These are phyloP conservation scores for Alopecurus myosuroides DNA, from an alignment of 176 grass and related monocot species.

Conservation along the genomic window DNA sequence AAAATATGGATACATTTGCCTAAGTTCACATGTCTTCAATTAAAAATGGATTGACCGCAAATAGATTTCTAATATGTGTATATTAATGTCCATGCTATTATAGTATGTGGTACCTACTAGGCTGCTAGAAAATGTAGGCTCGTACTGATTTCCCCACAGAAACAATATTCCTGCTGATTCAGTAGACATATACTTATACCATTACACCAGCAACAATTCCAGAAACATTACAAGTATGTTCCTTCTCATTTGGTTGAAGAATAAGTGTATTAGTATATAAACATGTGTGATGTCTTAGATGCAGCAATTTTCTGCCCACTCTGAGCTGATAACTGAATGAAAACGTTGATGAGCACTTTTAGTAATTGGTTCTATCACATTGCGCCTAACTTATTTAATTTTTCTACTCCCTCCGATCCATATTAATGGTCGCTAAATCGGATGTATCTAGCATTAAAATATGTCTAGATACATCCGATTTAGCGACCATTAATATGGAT, in stretches of 20 bases:
- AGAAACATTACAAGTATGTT: not conserved
- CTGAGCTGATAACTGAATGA: not conserved
- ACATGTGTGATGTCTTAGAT: not conserved
- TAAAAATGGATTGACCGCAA: not conserved
- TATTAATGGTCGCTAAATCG: no score
- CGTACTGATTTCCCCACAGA: not conserved
- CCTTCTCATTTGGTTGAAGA: not conserved
- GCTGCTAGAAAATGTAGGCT: not conserved
- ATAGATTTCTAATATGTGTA: constrained; percentile 4
- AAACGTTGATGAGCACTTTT: not conserved
- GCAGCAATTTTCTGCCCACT: not conserved
- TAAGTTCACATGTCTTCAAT: not conserved
- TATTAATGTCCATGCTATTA: not conserved
- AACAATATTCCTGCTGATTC: not conserved
- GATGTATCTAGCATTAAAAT: no score
- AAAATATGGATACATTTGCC: not conserved
- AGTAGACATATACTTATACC: not conserved
- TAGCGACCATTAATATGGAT: no score
- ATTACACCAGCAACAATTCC: not conserved
- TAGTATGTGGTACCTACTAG: not conserved
- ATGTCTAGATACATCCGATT: no score
- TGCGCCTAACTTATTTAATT: not conserved
- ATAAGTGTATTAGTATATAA: not conserved
- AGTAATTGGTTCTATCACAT: not conserved
- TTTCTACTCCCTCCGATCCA: no score